Evolutionary conservation across 2,329 filamentous ascomycete genomes (phyloP), one percentile per base, ranked within the genome.

Genomic region (Colletotrichum karsti): DNA sequence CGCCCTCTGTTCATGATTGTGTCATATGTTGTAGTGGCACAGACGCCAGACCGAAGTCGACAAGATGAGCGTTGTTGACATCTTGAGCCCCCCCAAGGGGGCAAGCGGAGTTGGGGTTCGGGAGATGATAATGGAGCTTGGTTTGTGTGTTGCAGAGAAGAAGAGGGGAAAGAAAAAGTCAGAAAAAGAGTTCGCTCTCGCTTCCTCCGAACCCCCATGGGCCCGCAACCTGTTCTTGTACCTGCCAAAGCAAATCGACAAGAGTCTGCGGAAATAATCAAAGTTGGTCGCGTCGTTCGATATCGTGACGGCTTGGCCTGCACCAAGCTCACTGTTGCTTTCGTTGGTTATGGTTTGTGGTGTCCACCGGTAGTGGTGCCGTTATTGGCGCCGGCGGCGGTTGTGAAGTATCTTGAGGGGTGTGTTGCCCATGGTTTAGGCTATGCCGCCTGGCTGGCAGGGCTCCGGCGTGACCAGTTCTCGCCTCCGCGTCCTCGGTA

Each of bases 401-500:
- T 48, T 22, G n/a, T 53, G 37, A 22, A 9, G 37, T 35, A 9
- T 54, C 50, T 24, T 54, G 13, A 46, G 46, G n/a, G 18, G 33
- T 2, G 24, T 41, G n/a, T 39, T 39, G 46, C 30, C 24, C 18
- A 59, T 13, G 26, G 22, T 10, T 7, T 13, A 20, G 20, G n/a
- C 61, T 35, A 69, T 61, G 66, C 63, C 24, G 69, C 50, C 35
- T 70, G 69, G 15, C 63, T 66, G 20, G 69, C 44, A 15, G 67
- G 51, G 13, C 57, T 44, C 12, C 68, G 72, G 8, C 82, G 79
- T 48, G 75, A 78, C 83, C 83, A 85, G 64, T 74, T 80, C 5
- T 84, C 81, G 12, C 80, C 78, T 24, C 74, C 76, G 63, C 81
- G 77, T 42, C 77, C 76, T 35, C 83, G 79, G 66, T 81, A 84